phyloP scores from a whole-genome alignment of 176 grass and related monocot species.

The Tuctoria greenei region DNA sequence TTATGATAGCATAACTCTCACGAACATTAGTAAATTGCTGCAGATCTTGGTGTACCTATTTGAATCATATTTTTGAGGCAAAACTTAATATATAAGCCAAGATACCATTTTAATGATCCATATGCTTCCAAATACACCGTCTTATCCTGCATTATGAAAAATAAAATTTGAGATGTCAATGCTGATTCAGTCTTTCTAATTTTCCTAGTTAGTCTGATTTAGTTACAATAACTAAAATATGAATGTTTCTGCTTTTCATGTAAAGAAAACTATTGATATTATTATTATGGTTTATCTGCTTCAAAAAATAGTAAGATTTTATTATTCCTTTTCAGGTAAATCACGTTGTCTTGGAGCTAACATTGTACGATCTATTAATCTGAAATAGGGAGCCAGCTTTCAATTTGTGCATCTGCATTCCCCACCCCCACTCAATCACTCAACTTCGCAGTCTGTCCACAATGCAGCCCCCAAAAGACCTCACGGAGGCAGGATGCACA shows the following conservation, averaged over 20 bases:
- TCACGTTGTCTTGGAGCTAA: not conserved
- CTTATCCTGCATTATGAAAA: too few species aligned
- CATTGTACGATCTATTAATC: not conserved
- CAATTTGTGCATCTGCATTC: not conserved
- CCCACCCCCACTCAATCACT: not conserved
- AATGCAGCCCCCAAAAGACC: not conserved
- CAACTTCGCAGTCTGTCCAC: not conserved
- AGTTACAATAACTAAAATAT: too few species aligned
- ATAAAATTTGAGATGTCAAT: too few species aligned
- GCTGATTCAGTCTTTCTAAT: too few species aligned
- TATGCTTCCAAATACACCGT: too few species aligned
- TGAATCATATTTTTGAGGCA: not conserved
- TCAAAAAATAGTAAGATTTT: not conserved
- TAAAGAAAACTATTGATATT: too few species aligned
- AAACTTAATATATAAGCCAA: too few species aligned
- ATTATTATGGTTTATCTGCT: not conserved
- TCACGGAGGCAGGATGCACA: conserved; percentile 1
- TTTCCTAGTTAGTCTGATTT: too few species aligned
- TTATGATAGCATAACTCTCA: not conserved
- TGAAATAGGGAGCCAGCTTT: not conserved
- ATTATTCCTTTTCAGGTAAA: not conserved
- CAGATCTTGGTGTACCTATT: too few species aligned
- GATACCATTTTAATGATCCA: too few species aligned
- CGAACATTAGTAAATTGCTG: not conserved
- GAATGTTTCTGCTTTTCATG: too few species aligned